Base-by-base conservation (phyloP, 1,139 yeast genomes). In the Suhomyces atakaporum region DNA sequence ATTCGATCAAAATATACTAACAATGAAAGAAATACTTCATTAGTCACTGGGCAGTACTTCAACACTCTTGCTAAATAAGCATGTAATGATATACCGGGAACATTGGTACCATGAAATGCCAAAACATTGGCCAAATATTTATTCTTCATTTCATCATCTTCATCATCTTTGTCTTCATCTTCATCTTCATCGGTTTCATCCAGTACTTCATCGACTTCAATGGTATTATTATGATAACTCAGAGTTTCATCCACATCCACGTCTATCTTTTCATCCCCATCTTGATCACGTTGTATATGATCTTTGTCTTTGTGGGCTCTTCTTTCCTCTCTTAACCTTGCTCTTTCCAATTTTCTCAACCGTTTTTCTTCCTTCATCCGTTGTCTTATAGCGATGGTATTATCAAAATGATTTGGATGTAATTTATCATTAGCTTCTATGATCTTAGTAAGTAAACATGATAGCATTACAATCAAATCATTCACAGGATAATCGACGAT, bases 41-140 rank as follows among this genome's bases (percentile, higher is more conserved):
- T 92, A 2, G 98, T 90, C 14, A 94, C 94, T 0, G 99, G 98
- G 61, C 99, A 92, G 62, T 92, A 94, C 61, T 90, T 92, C 56
- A 92, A 76, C 20, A 92, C 94, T 53, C 98, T 79, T 26, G 89
- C 77, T 42, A 92, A 72, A 58, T 92, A 92, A 12, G 96, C 94
- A 54, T 88, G 90, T 34, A 94, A 73, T 7, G 92, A 80, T 38
- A 92, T 92, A 9, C 95, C 96, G 1, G 99, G 99, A 11, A 92
- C 82, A 56, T 90, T 94, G 35, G 96, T 80, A 13, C 98, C 98
- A 57, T 89, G 97, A 58, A 92, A 92, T 31, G 97, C 94, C 42
- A 90, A 65, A 3, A 92, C 90, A 51, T 82, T 84, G 10, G 86
- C 84, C 31, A 79, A 70, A 54, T 79, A 81, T 50, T 74, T 72